A percentile compares a stretch with the other conserved stretches of the same genome.
Evolutionary conservation across 768 basidiomycete species (phyloP).

Genomic region (Mycena chlorophos): DNA sequence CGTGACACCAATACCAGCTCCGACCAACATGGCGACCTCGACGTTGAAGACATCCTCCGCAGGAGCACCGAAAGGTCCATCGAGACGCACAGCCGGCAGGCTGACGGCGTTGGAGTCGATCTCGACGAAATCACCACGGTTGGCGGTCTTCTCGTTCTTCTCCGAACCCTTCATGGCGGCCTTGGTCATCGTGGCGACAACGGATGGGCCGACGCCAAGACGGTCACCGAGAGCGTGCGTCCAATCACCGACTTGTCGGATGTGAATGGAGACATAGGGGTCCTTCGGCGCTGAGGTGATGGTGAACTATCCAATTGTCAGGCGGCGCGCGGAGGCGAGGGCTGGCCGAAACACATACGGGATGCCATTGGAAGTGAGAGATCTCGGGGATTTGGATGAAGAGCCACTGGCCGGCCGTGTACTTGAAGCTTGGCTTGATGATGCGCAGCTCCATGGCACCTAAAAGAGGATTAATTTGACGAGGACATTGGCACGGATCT

Average conservation of each 20-base stretch:
- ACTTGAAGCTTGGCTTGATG: constrained; percentile 87
- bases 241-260: constrained; percentile 92
- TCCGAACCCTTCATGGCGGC: constrained; percentile 77
- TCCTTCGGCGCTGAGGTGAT: constrained; percentile 96
- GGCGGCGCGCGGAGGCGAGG: neutral
- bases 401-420: constrained; percentile 89
- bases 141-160: constrained; percentile 52
- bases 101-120: constrained; percentile 53
- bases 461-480: constrained; percentile 26
- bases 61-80: constrained; percentile 92
- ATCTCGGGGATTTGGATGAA: constrained; percentile 88
- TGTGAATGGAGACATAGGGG: constrained; percentile 87
- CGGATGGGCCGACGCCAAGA: constrained; percentile 76
- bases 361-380: constrained; percentile 88
- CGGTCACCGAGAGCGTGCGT: constrained; percentile 82
- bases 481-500: constrained; percentile 3
- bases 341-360: constrained; percentile 50
- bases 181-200: constrained; percentile 76
- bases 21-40: constrained; percentile 88
- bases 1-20: constrained; percentile 94
- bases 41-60: constrained; percentile 86
- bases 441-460: constrained; percentile 94
- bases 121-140: constrained; percentile 81
- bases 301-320: constrained; percentile 62
- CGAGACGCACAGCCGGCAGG: constrained; percentile 74